These are phyloP conservation scores for Pluteus cervinus DNA, from an alignment of 768 basidiomycete genomes.

Conservation along the genomic window DNA sequence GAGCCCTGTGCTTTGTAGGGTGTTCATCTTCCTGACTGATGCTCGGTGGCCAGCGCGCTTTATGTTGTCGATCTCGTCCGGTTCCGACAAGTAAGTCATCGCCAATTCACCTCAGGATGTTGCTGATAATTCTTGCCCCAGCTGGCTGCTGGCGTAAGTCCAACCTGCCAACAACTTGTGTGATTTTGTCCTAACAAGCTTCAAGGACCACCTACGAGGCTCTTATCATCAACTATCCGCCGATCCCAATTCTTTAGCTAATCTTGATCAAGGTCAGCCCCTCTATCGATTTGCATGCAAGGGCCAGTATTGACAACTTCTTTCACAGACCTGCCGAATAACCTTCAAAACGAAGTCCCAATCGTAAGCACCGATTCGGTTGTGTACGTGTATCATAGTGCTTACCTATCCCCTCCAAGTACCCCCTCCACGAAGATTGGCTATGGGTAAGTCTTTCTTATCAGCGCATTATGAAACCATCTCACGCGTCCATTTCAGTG, in stretches of 20 bases:
- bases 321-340: constrained; percentile 83
- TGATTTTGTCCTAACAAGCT: constrained; percentile 6
- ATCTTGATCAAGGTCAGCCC: constrained; percentile 83
- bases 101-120: constrained; percentile 1
- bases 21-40: constrained; percentile 3
- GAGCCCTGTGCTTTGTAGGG: constrained; percentile 11
- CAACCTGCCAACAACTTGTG: background rate
- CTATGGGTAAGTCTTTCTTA: constrained; percentile 68
- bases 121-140: constrained; percentile 15
- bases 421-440: constrained; percentile 90
- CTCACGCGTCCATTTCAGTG: constrained; percentile 69
- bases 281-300: background rate
- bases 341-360: constrained; percentile 85
- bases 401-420: constrained; percentile 34
- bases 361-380: constrained; percentile 55
- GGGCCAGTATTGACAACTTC: background rate
- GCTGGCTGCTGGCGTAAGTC: constrained; percentile 46
- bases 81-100: constrained; percentile 72
- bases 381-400: background rate
- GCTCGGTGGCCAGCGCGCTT: constrained; percentile 56
- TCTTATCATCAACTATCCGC: constrained; percentile 92
- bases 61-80: constrained; percentile 95
- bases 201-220: constrained; percentile 79
- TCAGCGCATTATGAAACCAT: too few species aligned
- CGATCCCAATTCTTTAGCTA: constrained; percentile 91